phyloP scores from a whole-genome alignment of 2,329 filamentous ascomycete genomes.

The Plenodomus lindquistii region DNA sequence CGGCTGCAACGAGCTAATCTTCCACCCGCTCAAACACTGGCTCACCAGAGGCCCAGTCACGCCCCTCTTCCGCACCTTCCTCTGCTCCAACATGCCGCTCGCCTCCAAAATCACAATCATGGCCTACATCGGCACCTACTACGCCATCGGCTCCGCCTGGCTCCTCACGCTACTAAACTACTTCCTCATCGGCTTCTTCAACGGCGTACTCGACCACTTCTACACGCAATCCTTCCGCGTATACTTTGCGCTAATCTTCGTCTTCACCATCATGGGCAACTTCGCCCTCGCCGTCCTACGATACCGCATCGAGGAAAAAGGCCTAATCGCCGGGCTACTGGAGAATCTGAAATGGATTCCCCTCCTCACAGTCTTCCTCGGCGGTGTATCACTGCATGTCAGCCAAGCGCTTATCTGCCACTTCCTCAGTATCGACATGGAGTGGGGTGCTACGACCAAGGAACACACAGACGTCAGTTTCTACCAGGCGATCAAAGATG shows the following conservation, averaged over 20 bases:
- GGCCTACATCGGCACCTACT: conserved; percentile 73
- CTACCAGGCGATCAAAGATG: conserved; percentile 80
- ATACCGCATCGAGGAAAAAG: conserved; percentile 62
- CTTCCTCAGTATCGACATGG: conserved; percentile 85
- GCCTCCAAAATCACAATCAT: conserved; percentile 73
- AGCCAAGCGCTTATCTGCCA: conserved; percentile 78
- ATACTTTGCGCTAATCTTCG: conserved; percentile 64
- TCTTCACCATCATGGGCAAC: conserved; percentile 67
- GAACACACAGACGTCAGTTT: conserved; percentile 82
- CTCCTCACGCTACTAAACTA: conserved; percentile 71
- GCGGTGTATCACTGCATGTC: conserved; percentile 79
- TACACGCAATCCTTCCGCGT: conserved; percentile 76
- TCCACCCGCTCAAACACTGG: conserved; percentile 69
- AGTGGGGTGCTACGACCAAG: conserved; percentile 83
- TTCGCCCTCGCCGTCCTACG: conserved; percentile 64
- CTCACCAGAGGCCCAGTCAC: conserved; percentile 66
- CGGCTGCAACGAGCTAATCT: conserved; percentile 71
- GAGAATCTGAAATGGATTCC: conserved; percentile 67
- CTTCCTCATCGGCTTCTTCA: conserved; percentile 72
- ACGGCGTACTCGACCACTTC: conserved; percentile 77
- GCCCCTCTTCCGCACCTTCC: conserved; percentile 63
- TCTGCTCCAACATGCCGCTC: conserved; percentile 64
- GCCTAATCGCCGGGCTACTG: conserved; percentile 54
- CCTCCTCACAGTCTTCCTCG: conserved; percentile 77
- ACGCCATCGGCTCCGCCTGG: conserved; percentile 70